Percentiles rank a stretch among this genome's conserved stretches.
Evolutionary conservation across 2,329 filamentous ascomycete species (phyloP).

Genomic region (Aspergillus brasiliensis): DNA sequence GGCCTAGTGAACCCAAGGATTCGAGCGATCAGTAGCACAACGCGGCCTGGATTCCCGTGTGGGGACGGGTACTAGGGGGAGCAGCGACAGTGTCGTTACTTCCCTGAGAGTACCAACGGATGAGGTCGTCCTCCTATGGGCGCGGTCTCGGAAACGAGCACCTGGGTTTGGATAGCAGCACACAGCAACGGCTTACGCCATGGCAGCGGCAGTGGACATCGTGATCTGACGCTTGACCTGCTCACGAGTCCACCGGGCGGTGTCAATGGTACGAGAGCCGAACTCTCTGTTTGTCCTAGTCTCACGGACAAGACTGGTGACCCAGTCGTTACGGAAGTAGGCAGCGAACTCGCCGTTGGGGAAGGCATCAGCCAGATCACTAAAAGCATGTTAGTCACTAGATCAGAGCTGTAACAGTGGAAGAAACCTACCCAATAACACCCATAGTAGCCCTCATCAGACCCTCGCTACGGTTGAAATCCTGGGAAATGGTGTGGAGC

Average conservation of each 20-base stretch:
- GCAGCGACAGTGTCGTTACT: slow-evolving; percentile 20
- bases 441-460: slow-evolving; percentile 95
- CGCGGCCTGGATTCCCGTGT: slow-evolving; percentile 11
- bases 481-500: slow-evolving; percentile 75
- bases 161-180: slow-evolving; percentile 7
- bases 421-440: slow-evolving; percentile 77
- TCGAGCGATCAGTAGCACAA: slow-evolving; percentile 11
- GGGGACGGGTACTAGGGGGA: slow-evolving; percentile 9
- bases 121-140: slow-evolving; percentile 16
- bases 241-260: slow-evolving; percentile 94
- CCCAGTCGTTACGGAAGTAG: slow-evolving; percentile 88
- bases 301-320: slow-evolving; percentile 87
- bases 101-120: slow-evolving; percentile 19
- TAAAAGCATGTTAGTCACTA: slow-evolving; percentile 49
- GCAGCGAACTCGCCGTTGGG: slow-evolving; percentile 83
- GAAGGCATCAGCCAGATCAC: slow-evolving; percentile 92
- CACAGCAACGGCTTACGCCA: slow-evolving; percentile 35
- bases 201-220: slow-evolving; percentile 40
- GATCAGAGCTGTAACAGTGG: neutral
- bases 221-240: slow-evolving; percentile 85
- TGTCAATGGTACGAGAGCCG: slow-evolving; percentile 81
- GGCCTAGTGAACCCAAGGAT: neutral
- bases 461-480: slow-evolving; percentile 86
- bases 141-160: slow-evolving; percentile 14
- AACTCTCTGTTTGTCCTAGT: slow-evolving; percentile 88